Base-by-base conservation (phyloP, 352 stramenopile genomes). In the Phytophthora quininea region DNA sequence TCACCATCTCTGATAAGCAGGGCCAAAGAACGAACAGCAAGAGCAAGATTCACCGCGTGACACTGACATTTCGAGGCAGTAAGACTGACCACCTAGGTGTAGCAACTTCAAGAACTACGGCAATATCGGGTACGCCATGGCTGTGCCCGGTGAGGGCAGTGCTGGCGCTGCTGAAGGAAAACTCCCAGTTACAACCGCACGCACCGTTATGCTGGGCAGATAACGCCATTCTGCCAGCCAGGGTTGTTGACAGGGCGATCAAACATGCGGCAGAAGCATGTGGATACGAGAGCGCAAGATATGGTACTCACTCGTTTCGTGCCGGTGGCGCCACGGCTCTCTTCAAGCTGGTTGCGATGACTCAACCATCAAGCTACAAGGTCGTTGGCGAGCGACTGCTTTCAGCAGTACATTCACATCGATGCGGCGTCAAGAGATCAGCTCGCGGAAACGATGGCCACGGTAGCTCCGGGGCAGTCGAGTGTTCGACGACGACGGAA, bases 251-350 rank as follows among this genome's bases (percentile, higher is more conserved):
- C 4, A 24, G 3, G 19, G 15, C 12, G 4, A 9, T 59, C 32
- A 59, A 49, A 37, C 24, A 35, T 2, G 35, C 53, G 3, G 53
- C 53, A 49, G n/a, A 4, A 35, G 2, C 3, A 10, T 35, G 11
- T 2, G 53, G 53, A 2, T 5, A 59, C 4, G 27, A 59, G 33
- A 14, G 32, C 19, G 14, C 11, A 15, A 43, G 46, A 3, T 65
- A 19, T 30, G 48, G 49, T 4, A 65, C 49, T 4, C 58, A 58
- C 31, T 65, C 48, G 10, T 30, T 58, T 2, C 48, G 48, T 10
- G 53, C 27, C 30, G 58, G 58, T 38, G 58, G 58, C 4, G 58
- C 58, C 2, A 65, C 58, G 27, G 37, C 58, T 3, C 27, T 65
- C 7, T 65, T 59, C 4, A 38, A 4, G 40, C 6, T 3, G 54